A percentile compares a stretch with the other conserved stretches of the same genome.
Evolutionary conservation across 805 yeast species (phyloP).

Genomic region (Candida hispaniensis): DNA sequence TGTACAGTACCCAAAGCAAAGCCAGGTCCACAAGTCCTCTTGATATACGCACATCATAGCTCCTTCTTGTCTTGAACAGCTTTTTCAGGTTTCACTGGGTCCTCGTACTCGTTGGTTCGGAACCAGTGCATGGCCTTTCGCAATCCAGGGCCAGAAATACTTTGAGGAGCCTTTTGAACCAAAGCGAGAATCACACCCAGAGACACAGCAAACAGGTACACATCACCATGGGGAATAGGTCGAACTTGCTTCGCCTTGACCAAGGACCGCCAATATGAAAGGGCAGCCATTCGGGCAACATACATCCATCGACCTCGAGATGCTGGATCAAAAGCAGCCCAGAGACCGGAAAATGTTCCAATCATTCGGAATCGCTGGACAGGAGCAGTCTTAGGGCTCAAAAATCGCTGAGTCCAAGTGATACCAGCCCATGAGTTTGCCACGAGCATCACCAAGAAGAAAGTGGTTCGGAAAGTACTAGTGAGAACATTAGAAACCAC

Average conservation of each 20-base stretch:
- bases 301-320: constrained; percentile 28
- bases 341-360: constrained; percentile 34
- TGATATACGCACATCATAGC: constrained; percentile 1
- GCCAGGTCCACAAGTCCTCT: not conserved
- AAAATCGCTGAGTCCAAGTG: constrained; percentile 28
- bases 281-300: constrained; percentile 30
- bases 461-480: constrained; percentile 27
- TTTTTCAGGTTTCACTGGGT: constrained; percentile 19
- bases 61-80: no score
- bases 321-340: constrained; percentile 31
- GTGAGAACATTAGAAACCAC: constrained; percentile 17
- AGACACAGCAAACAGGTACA: constrained; percentile 26
- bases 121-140: constrained; percentile 29
- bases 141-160: constrained; percentile 23
- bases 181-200: constrained; percentile 28
- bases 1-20: not conserved
- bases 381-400: constrained; percentile 27
- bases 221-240: constrained; percentile 28
- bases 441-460: constrained; percentile 28
- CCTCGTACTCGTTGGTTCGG: constrained; percentile 24
- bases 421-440: constrained; percentile 34
- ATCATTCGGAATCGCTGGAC: constrained; percentile 30
- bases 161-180: constrained; percentile 24
- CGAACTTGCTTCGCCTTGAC: constrained; percentile 22
- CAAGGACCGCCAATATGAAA: constrained; percentile 30